These are phyloP conservation scores for Chamaenerion angustifolium DNA, from an alignment of 345 rosid species.

Conservation along the genomic window DNA sequence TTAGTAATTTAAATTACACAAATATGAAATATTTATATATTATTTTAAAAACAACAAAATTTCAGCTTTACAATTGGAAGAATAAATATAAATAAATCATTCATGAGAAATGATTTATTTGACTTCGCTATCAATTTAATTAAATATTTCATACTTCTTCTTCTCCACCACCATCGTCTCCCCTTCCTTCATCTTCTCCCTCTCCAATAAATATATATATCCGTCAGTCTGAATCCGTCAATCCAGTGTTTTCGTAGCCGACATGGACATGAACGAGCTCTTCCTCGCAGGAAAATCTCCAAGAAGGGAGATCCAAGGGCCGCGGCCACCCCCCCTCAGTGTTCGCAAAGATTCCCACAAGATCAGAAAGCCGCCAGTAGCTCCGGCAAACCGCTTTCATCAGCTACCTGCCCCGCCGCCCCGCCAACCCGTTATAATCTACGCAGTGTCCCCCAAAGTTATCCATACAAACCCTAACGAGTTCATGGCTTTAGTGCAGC, in stretches of 20 bases:
- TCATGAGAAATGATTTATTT: neutral
- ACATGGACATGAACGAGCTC: conserved; percentile 24
- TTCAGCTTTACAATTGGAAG: too few species aligned
- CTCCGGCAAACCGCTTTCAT: conserved; percentile 12
- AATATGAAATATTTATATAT: too few species aligned
- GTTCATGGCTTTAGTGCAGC: conserved; percentile 82
- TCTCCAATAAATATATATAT: neutral
- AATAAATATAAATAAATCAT: too few species aligned
- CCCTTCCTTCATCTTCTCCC: neutral
- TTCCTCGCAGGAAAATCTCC: conserved; percentile 40
- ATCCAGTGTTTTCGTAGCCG: neutral
- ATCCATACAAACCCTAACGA: conserved; percentile 72
- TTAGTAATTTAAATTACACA: too few species aligned
- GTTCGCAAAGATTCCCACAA: conserved; percentile 67
- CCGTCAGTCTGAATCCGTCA: neutral
- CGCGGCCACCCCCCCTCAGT: conserved; percentile 64
- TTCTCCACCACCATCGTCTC: neutral
- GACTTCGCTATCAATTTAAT: conserved; percentile 2
- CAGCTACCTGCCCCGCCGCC: conserved; percentile 14
- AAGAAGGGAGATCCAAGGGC: conserved; percentile 56
- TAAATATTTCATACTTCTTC: neutral
- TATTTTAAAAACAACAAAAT: too few species aligned
- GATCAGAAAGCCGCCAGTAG: conserved; percentile 62
- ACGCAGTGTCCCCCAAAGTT: conserved; percentile 73
- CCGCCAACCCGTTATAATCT: conserved; percentile 62